Evolutionary conservation across 2,329 filamentous ascomycete genomes (phyloP), one percentile per base, ranked within the genome.

Genomic region (Pseudocercospora fijiensis): DNA sequence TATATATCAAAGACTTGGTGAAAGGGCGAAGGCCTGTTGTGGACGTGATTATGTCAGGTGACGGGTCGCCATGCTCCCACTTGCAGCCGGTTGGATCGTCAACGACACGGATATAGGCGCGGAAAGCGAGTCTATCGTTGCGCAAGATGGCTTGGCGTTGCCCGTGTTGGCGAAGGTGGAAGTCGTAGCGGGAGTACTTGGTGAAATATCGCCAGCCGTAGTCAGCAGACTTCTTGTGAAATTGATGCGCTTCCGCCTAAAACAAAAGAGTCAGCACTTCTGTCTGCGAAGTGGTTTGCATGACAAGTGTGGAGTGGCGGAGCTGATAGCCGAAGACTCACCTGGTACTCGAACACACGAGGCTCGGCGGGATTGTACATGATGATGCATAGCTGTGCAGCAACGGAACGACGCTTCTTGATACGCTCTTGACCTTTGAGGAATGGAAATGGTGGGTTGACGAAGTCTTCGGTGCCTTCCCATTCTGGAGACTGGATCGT

Each of bases 301-400:
- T n/a, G 37, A n/a, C 37, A 41, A 5, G 37, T n/a, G 37, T 8
- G 10, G 37, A 41, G 4, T 41, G 37, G 13, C 18, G 37, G 37
- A 41, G 37, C 37, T 41, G 37, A 8, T 8, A 2, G 37, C 37
- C 2, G 37, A 4, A 4, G 6, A 41, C 37, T 41, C 37, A 41
- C 37, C 37, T 84, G 80, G 70, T 81, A 82, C 72, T 82, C 83
- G 62, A 84, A 81, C 4, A 85, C 84, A 6, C 85, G 82, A 52
- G 86, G 86, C 69, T 88, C 86, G 26, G 80, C 78, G 0, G 86
- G 86, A 65, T 88, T 88, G 77, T 88, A 88, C 55, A 88, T 77
- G 53, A 88, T 81, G 24, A 88, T 82, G 43, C 83, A 83, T 37
- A 88, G 79, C 72, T 88, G 86, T 2, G 85, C 86, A n/a, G 86